Conservation (phyloP, 768 basidiomycete species). For the Serendipita sp. region DNA sequence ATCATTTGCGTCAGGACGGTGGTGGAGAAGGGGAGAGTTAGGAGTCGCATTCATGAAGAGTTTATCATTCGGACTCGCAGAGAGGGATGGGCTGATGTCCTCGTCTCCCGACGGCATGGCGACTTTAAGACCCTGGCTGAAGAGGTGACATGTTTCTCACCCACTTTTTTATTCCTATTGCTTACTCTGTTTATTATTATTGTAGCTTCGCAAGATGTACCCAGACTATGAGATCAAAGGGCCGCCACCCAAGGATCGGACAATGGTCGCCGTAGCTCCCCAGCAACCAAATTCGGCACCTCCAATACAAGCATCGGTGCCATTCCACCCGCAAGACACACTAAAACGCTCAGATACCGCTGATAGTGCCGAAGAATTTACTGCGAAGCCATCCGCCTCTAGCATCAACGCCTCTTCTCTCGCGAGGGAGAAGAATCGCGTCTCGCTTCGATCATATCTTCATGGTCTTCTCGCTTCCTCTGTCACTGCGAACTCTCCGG, state of each 20-base stretch:
- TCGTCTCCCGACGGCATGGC: constrained; percentile 84
- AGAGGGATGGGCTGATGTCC: constrained; percentile 54
- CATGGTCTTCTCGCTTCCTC: constrained; percentile 56
- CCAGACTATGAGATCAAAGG: constrained; percentile 64
- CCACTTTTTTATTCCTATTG: constrained; percentile 1
- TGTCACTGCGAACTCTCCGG: constrained; percentile 66
- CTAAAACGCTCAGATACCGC: constrained; percentile 14
- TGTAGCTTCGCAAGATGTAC: constrained; percentile 70
- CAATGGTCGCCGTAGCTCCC: constrained; percentile 38
- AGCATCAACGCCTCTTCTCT: constrained; percentile 27
- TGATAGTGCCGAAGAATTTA: constrained; percentile 11
- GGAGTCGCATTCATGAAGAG: constrained; percentile 83
- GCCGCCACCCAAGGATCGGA: constrained; percentile 82
- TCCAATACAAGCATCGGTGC: neutral
- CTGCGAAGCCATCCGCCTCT: constrained; percentile 6
- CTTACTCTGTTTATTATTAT: constrained; percentile 8
- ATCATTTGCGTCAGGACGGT: constrained; percentile 76
- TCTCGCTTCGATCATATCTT: constrained; percentile 89
- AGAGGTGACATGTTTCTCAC: constrained; percentile 38
- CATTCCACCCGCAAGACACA: neutral
- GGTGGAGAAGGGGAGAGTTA: constrained; percentile 65
- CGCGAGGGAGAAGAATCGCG: constrained; percentile 82
- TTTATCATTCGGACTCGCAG: constrained; percentile 85
- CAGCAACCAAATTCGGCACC: constrained; percentile 11
- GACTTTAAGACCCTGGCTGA: constrained; percentile 81